Conservation (phyloP, 2,329 filamentous ascomycete genomes). For the Ophiocordyceps camponoti-rufipedis region DNA sequence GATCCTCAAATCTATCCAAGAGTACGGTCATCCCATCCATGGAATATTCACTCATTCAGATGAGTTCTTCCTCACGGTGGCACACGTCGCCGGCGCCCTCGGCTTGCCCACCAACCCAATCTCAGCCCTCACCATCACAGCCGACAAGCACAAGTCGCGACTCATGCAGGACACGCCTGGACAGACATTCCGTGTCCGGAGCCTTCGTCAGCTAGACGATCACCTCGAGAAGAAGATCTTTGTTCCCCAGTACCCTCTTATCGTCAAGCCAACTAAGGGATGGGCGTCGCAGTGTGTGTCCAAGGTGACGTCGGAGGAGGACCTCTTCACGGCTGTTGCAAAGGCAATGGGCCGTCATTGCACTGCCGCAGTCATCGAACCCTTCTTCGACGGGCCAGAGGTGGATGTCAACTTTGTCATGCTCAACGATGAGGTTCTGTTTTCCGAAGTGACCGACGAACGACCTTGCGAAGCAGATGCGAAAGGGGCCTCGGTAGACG, state of each 20-base stretch:
- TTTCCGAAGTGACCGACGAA: not conserved
- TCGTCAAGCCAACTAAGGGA: not conserved
- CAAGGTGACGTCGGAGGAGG: not conserved
- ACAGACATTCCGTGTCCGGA: not conserved
- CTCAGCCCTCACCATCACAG: not conserved
- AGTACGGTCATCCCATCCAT: not conserved
- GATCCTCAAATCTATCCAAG: not conserved
- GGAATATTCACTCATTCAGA: not conserved
- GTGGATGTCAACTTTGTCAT: not conserved
- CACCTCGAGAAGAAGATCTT: not conserved
- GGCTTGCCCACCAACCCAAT: not conserved
- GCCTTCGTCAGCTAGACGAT: not conserved
- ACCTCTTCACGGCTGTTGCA: not conserved
- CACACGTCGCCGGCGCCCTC: not conserved
- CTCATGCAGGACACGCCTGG: not conserved
- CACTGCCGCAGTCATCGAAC: not conserved
- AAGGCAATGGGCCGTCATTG: not conserved
- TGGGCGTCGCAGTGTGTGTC: not conserved
- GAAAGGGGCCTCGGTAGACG: not conserved
- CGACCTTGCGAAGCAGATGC: not conserved
- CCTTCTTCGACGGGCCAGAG: conserved; percentile 1
- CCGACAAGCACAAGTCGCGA: not conserved
- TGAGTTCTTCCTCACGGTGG: not conserved
- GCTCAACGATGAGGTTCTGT: not conserved
- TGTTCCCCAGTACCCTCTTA: not conserved